Evolutionary conservation across 371 early-diverging fungal genomes (phyloP), one percentile per base, ranked within the genome.

Genomic region (Mucor irregularis): DNA sequence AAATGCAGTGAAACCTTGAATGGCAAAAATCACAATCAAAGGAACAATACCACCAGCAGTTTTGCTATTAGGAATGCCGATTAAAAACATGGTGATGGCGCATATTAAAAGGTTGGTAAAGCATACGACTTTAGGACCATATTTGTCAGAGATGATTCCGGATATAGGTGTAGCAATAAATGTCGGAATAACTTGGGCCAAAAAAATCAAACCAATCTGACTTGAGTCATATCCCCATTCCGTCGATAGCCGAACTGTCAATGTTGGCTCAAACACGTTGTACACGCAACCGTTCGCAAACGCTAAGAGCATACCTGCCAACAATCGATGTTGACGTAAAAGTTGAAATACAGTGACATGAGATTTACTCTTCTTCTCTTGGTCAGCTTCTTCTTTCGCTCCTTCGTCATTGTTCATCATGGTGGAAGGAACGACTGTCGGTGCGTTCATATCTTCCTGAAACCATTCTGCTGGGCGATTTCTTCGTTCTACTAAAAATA

Each of bases 141-240:
- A 78, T 22, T 62, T 64, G 45, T 82, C 82, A 10, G 73, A 67
- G 28, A 80, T 16, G 39, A 64, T 63, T 5, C 82, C 82, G 4
- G 74, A 72, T 2, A 79, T 17, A 1, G 80, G 80, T 0, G 78
- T 67, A 4, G 60, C 61, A 29, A 78, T 22, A 33, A 80, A 76
- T 7, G 74, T 69, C 2, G 80, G 80, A 30, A 73, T 52, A 0
- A 73, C 71, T 54, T 76, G 76, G 1, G 82, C 80, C 24, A 78
- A 56, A 47, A 80, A 78, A n/a, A 80, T 70, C 0, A 78, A 56
- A 49, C 82, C 82, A 33, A 82, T 76, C 29, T 71, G 66, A 29
- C 74, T 73, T 16, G 79, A 66, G n/a, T 75, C 65, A 54, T 69
- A 64, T 1, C 47, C 49, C 58, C 74, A 81, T 33, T 77, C 78